Evolutionary conservation across 1,284 basidiomycete species (phyloP), one percentile per base, ranked within the genome.

Genomic region (Leccinum subatratum): DNA sequence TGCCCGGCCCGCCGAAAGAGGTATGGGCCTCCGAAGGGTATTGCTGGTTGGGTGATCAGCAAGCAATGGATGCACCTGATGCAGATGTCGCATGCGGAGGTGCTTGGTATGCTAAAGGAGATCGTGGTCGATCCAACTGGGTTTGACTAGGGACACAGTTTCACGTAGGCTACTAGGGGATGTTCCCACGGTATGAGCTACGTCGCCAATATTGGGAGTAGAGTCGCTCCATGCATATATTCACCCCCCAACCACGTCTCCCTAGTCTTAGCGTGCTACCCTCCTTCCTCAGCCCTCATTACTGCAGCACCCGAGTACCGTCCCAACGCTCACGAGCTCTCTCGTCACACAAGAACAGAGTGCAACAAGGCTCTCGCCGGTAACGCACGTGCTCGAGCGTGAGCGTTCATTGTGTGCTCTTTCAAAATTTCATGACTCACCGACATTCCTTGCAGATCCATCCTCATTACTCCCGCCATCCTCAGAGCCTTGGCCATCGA

Each of bases 211-310:
- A 54, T 51, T 51, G 48, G 20, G 48, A 22, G 48, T 22, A 51
- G 12, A 6, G 12, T 51, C n/a, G 11, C 20, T 51, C 28, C 1
- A 76, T 77, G 75, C 84, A 85, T 76, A 72, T 91, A 70, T 91
- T 94, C 78, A 89, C 90, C 68, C 88, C 88, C 93, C 68, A 89
- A 93, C 80, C 94, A 96, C 81, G 86, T 93, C 74, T 87, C 88
- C 70, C 90, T 97, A 68, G 86, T 98, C 74, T 86, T 88, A 67
- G 90, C 93, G 65, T 98, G 95, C 79, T 98, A 97, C 78, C 96
- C 96, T 6, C 85, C 91, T 3, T 81, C 89, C 65, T 92, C 95
- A 70, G 85, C 90, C 9, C 84, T 96, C 58, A 79, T 89, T 61
- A 87, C 89, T 34, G 84, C 92, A 9, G 91, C 85, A 30, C 90